phyloP scores from a whole-genome alignment of 2,329 filamentous ascomycete species.

The Hypoxylon sp. region DNA sequence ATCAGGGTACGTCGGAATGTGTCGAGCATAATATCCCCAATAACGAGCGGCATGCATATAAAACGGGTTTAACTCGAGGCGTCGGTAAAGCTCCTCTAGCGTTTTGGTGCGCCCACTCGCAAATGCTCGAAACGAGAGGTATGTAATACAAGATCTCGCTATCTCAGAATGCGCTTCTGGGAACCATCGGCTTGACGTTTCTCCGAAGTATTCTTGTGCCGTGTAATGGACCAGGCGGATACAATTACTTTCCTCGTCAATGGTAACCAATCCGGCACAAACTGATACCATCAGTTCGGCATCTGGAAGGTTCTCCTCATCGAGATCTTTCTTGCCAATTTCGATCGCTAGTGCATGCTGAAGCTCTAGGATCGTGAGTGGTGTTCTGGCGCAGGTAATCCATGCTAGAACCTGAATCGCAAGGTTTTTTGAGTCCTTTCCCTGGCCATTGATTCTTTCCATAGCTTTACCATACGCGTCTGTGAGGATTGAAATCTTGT shows the following conservation, averaged over 20 bases:
- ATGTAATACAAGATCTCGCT: slow-evolving; percentile 46
- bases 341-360: slow-evolving; percentile 54
- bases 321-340: slow-evolving; percentile 38
- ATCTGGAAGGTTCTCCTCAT: slow-evolving; percentile 48
- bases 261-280: slow-evolving; percentile 53
- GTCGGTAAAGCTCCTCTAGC: not conserved
- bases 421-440: slow-evolving; percentile 43
- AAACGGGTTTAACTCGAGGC: slow-evolving; percentile 1
- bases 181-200: slow-evolving; percentile 44
- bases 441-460: slow-evolving; percentile 52
- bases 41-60: slow-evolving; percentile 15
- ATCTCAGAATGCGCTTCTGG: slow-evolving; percentile 44
- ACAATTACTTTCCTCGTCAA: slow-evolving; percentile 50
- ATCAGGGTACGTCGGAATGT: not conserved
- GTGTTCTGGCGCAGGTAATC: slow-evolving; percentile 51
- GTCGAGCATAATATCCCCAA: slow-evolving; percentile 18
- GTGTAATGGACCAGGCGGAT: slow-evolving; percentile 57
- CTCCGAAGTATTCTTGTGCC: slow-evolving; percentile 54
- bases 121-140: slow-evolving; percentile 46
- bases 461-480: slow-evolving; percentile 54
- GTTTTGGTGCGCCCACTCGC: not conserved
- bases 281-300: slow-evolving; percentile 48
- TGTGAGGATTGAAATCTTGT: not conserved
- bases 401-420: slow-evolving; percentile 52
- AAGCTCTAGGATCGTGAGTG: slow-evolving; percentile 49